Percentiles rank a stretch among this genome's conserved stretches.
These are phyloP conservation scores for Neophaeococcomyces aloes DNA, from an alignment of 2,329 filamentous ascomycete species.

Conservation along the genomic window DNA sequence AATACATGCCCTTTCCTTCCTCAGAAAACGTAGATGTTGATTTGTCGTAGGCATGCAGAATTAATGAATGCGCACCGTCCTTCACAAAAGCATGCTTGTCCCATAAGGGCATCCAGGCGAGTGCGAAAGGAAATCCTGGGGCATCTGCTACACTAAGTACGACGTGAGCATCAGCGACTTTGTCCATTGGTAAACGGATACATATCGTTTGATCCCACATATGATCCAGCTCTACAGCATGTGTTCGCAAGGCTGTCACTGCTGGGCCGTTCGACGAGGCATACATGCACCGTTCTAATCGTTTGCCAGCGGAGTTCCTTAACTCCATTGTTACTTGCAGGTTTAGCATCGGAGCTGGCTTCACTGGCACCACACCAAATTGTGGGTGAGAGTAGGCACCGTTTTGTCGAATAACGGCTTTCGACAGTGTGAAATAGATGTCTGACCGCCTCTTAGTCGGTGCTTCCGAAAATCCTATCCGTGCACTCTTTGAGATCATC, in stretches of 20 bases:
- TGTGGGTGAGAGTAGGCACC: slow-evolving; percentile 58
- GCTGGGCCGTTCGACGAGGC: slow-evolving; percentile 70
- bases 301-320: slow-evolving; percentile 63
- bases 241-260: slow-evolving; percentile 79
- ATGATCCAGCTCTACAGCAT: slow-evolving; percentile 65
- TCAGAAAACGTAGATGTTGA: slow-evolving; percentile 58
- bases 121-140: slow-evolving; percentile 76
- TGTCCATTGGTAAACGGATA: slow-evolving; percentile 63
- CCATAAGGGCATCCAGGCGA: slow-evolving; percentile 91
- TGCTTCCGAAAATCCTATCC: slow-evolving; percentile 88
- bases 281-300: slow-evolving; percentile 79
- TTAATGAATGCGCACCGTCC: slow-evolving; percentile 69
- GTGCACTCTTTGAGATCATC: slow-evolving; percentile 66
- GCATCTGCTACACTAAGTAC: slow-evolving; percentile 83
- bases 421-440: slow-evolving; percentile 80
- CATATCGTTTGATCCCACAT: slow-evolving; percentile 82
- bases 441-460: slow-evolving; percentile 82
- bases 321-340: slow-evolving; percentile 86
- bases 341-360: slow-evolving; percentile 56
- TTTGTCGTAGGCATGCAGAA: slow-evolving; percentile 88
- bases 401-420: slow-evolving; percentile 63
- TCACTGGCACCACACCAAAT: slow-evolving; percentile 66
- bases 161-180: slow-evolving; percentile 73
- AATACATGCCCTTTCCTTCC: slow-evolving; percentile 72
- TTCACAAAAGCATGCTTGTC: slow-evolving; percentile 78